Conservation (phyloP, 257 asterid genomes). For the Leptodermis oblonga region DNA sequence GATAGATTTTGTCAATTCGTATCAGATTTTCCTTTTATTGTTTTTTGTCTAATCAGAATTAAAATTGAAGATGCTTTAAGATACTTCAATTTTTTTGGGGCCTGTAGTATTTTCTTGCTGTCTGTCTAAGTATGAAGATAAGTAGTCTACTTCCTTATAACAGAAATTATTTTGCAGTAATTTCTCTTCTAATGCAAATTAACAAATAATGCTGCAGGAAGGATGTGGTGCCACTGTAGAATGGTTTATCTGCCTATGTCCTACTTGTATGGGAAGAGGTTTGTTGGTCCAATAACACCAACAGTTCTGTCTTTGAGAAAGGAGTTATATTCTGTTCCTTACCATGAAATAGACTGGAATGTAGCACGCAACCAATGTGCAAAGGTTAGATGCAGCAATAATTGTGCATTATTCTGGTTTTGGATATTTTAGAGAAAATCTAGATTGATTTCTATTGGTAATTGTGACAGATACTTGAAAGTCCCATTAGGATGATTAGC, state of each 20-base stretch:
- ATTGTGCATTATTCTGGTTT: background rate
- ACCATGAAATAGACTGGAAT: conserved; percentile 91
- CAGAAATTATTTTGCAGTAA: background rate
- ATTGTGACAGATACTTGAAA: background rate
- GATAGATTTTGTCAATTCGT: background rate
- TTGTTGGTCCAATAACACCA: conserved; percentile 89
- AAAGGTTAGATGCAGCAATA: conserved; percentile 54
- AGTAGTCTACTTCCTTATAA: background rate
- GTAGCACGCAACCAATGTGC: conserved; percentile 86
- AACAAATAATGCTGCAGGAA: conserved; percentile 54
- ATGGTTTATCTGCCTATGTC: conserved; percentile 99
- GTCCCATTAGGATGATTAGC: conserved; percentile 6
- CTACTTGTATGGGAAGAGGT: conserved; percentile 87
- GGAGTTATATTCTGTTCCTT: conserved; percentile 72
- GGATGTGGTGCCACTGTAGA: conserved; percentile 99
- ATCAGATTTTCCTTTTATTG: background rate
- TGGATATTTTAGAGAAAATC: conserved; percentile 7
- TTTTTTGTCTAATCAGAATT: conserved; percentile 1
- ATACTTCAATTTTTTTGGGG: background rate
- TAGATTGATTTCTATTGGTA: background rate
- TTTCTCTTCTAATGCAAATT: background rate
- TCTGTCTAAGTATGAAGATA: background rate
- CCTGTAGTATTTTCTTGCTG: background rate
- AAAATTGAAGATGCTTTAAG: background rate
- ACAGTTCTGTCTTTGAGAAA: conserved; percentile 84